Percentiles rank a stretch among this genome's conserved stretches.
Evolutionary conservation across 1,139 yeast genomes (phyloP).

Genomic region (Kodamaea fungicola): DNA sequence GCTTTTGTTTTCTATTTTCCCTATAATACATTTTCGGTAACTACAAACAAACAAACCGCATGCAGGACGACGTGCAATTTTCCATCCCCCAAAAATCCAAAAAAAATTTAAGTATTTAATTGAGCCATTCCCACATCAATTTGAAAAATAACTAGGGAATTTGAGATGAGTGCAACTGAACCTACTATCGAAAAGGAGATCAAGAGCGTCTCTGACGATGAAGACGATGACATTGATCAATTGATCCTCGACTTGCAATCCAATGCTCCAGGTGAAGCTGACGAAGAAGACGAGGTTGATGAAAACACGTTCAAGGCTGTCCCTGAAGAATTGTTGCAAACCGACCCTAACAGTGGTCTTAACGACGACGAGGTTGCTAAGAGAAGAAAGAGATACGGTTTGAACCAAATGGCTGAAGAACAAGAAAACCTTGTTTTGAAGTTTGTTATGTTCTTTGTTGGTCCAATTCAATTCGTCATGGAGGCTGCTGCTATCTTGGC

Average conservation of each 20-base stretch:
- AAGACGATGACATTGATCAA: conserved; percentile 85
- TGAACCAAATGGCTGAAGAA: conserved; percentile 94
- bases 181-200: conserved; percentile 48
- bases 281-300: conserved; percentile 50
- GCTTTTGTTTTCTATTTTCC: background rate
- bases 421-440: conserved; percentile 78
- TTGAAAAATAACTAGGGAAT: conserved; percentile 1
- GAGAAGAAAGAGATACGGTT: conserved; percentile 93
- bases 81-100: background rate
- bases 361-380: conserved; percentile 74
- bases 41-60: conserved; percentile 1
- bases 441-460: conserved; percentile 90
- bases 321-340: conserved; percentile 86
- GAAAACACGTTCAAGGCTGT: conserved; percentile 57
- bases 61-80: conserved; percentile 4
- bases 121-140: conserved; percentile 1
- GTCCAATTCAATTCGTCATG: conserved; percentile 99
- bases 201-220: conserved; percentile 56
- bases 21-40: conserved; percentile 1
- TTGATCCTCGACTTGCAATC: conserved; percentile 88
- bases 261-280: conserved; percentile 49
- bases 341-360: conserved; percentile 82
- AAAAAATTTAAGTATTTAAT: conserved; percentile 3
- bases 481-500: conserved; percentile 97
- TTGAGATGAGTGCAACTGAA: conserved; percentile 45